Evolutionary conservation across 2,329 filamentous ascomycete species (phyloP), one percentile per base, ranked within the genome.

Genomic region (Cladosporium velox): DNA sequence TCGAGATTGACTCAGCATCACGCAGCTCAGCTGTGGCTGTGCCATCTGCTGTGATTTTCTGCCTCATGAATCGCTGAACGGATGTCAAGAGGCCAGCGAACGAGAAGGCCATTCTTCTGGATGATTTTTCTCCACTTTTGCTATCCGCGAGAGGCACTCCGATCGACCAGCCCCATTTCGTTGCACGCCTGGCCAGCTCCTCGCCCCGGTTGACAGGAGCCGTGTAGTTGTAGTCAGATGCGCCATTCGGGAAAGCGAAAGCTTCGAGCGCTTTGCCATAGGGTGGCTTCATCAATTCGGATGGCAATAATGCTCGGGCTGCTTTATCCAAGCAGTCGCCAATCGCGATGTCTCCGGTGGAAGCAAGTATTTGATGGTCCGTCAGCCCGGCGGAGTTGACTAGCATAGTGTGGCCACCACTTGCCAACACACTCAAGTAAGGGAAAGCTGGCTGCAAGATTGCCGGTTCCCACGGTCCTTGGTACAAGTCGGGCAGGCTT

Each of bases 291-390:
- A 94, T 77, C 3, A 88, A 69, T 0, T 82, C 77, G 0, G 79
- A 30, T 0, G 93, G 94, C 0, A 98, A 79, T 66, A 97, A 87
- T 18, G 85, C 82, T 57, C 95, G 87, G 8, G 92, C 93, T 66
- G 88, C 85, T 79, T 98, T 97, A 81, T 99, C 95, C 38, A 99
- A 82, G 72, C 91, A 87, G 78, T 97, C 92, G 59, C 95, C 95
- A 66, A 97, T 82, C n/a, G 95, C 93, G 68, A 93, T 88, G 78
- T 96, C 92, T n/a, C 79, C 79, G 0, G 91, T 90, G 18, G 86
- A 83, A 21, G 90, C 92, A 30, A 98, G 79, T 66, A 96, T 87
- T 57, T 82, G 80, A 78, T 98, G 94, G 30, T 88, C 81, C 30
- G 84, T 87, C 2, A 95, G 81, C 3, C 84, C 84, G 47, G 81